Evolutionary conservation across 805 yeast genomes (phyloP).

Genomic region (Scheffersomyces stipitis): DNA sequence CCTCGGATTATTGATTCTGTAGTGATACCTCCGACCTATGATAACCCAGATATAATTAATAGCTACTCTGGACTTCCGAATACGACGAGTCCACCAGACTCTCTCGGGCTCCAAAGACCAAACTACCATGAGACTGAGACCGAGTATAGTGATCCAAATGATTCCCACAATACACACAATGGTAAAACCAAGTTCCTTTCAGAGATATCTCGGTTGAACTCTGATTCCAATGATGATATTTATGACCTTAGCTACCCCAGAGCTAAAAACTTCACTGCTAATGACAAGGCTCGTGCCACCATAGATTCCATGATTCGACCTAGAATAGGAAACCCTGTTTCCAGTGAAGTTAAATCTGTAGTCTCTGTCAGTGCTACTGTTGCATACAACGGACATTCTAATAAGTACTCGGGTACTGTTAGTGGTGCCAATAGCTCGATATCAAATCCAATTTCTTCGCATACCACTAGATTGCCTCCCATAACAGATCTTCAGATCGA

Average conservation of each 20-base stretch:
- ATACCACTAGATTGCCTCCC: conserved; percentile 9
- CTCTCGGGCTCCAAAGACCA: too few species aligned
- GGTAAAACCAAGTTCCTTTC: conserved; percentile 23
- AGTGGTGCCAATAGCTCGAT: background rate
- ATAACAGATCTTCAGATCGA: conserved; percentile 6
- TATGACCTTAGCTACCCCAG: conserved; percentile 36
- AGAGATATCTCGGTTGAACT: conserved; percentile 33
- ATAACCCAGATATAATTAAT: background rate
- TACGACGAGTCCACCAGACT: background rate
- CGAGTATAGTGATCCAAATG: conserved; percentile 1
- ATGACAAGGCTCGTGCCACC: conserved; percentile 45
- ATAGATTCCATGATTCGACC: conserved; percentile 50
- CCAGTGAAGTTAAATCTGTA: too few species aligned
- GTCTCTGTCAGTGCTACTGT: too few species aligned
- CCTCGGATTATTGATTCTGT: background rate
- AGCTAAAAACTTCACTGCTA: conserved; percentile 23
- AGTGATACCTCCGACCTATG: background rate
- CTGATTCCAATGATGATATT: conserved; percentile 34
- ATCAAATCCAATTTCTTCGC: conserved; percentile 7
- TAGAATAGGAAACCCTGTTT: conserved; percentile 10
- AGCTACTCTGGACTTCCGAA: background rate
- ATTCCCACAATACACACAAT: too few species aligned
- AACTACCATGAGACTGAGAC: conserved; percentile 1
- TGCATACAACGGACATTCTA: too few species aligned
- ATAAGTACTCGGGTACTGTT: too few species aligned